Conservation (phyloP, 371 early-diverging fungal genomes). For the Batrachochytrium dendrobatidis region DNA sequence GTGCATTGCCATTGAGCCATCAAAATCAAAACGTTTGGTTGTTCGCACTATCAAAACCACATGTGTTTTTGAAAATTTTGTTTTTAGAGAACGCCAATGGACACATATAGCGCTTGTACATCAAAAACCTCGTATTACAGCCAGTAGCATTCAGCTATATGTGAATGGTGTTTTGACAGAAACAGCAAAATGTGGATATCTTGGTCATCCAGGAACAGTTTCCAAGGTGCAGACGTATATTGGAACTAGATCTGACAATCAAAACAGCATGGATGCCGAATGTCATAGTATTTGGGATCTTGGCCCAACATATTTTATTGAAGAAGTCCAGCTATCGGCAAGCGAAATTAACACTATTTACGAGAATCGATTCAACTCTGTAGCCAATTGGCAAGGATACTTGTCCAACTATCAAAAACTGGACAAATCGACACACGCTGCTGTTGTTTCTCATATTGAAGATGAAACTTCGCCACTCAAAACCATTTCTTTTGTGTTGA, state of each 20-base stretch:
- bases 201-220: constrained; percentile 40
- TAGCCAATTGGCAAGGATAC: constrained; percentile 58
- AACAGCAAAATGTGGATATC: constrained; percentile 52
- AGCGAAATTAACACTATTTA: constrained; percentile 52
- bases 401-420: constrained; percentile 54
- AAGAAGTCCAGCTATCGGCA: constrained; percentile 43
- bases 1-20: constrained; percentile 43
- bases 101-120: constrained; percentile 66
- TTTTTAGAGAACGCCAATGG: constrained; percentile 58
- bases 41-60: constrained; percentile 49
- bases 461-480: not conserved
- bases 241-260: not conserved
- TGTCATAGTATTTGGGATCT: constrained; percentile 49
- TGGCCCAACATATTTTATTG: constrained; percentile 60
- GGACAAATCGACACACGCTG: constrained; percentile 43
- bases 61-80: constrained; percentile 41
- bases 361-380: constrained; percentile 58
- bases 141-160: constrained; percentile 51
- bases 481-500: not conserved
- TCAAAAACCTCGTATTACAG: constrained; percentile 47
- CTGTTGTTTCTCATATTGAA: constrained; percentile 16
- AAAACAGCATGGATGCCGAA: constrained; percentile 18
- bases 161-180: constrained; percentile 59
- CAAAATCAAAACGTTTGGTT: constrained; percentile 33
- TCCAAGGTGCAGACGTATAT: constrained; percentile 16